phyloP scores from a whole-genome alignment of 2,329 filamentous ascomycete genomes.

The Fusarium decemcellulare region DNA sequence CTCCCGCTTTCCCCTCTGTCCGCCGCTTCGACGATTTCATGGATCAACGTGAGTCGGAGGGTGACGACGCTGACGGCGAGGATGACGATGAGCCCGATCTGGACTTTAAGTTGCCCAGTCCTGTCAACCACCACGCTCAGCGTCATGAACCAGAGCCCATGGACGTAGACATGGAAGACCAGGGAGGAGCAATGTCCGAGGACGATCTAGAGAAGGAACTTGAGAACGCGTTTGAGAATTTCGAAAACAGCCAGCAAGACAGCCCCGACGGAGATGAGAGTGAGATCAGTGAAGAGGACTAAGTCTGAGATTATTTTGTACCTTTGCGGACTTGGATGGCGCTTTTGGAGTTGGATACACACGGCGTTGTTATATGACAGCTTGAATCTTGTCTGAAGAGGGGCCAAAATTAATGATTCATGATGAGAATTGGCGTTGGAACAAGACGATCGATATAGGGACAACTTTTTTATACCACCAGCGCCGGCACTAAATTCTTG shows the following conservation, averaged over 20 bases:
- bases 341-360: conserved; percentile 1
- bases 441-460: conserved; percentile 10
- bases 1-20: conserved; percentile 62
- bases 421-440: conserved; percentile 25
- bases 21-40: conserved; percentile 69
- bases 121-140: conserved; percentile 58
- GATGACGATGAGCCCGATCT: conserved; percentile 63
- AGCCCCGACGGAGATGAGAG: conserved; percentile 71
- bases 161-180: conserved; percentile 49
- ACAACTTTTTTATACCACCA: conserved; percentile 36
- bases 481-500: conserved; percentile 8
- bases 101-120: conserved; percentile 68
- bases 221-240: conserved; percentile 64
- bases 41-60: conserved; percentile 61
- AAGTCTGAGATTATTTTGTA: conserved; percentile 20
- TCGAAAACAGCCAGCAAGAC: conserved; percentile 68
- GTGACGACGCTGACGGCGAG: conserved; percentile 63
- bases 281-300: conserved; percentile 78
- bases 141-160: conserved; percentile 47
- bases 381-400: conserved; percentile 6
- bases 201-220: conserved; percentile 66
- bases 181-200: conserved; percentile 48
- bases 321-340: neutral
- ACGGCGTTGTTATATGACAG: conserved; percentile 22
- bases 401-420: neutral